These are phyloP conservation scores for Neostapfia colusana DNA, from an alignment of 176 grass and related monocot species.

Conservation along the genomic window DNA sequence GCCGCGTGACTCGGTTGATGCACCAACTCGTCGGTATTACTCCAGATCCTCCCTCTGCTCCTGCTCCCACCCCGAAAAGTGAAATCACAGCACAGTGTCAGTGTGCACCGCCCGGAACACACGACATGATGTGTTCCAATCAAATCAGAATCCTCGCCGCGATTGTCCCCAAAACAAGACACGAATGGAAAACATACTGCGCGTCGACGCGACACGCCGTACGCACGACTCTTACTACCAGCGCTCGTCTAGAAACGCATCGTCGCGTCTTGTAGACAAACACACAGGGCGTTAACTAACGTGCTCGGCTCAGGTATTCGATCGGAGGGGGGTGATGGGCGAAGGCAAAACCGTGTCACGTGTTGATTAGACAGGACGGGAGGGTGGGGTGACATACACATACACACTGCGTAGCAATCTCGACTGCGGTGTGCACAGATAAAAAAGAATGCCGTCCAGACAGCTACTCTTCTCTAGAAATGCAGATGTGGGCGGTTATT, in stretches of 20 bases:
- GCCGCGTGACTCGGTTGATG: conserved; percentile 26
- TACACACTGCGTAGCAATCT: not conserved
- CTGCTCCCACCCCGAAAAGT: not conserved
- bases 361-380: conserved; percentile 16
- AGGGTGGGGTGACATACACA: conserved; percentile 10
- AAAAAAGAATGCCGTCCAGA: conserved; percentile 56
- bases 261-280: too few relatives aligned
- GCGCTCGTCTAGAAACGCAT: too few relatives aligned
- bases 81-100: conserved; percentile 22
- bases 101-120: not conserved
- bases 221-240: too few relatives aligned
- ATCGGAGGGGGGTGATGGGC: too few relatives aligned
- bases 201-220: too few relatives aligned
- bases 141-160: not conserved
- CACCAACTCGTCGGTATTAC: conserved; percentile 26
- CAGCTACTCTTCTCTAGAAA: conserved; percentile 29
- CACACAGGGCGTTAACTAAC: conserved; percentile 23
- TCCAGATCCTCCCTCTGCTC: conserved; percentile 15
- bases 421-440: not conserved
- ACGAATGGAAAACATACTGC: not conserved
- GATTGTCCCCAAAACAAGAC: not conserved
- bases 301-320: too few relatives aligned
- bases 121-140: conserved; percentile 23
- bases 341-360: too few relatives aligned
- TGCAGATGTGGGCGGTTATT: not conserved